phyloP scores from a whole-genome alignment of 345 rosid genomes.

The Citrus mangshanensis region DNA sequence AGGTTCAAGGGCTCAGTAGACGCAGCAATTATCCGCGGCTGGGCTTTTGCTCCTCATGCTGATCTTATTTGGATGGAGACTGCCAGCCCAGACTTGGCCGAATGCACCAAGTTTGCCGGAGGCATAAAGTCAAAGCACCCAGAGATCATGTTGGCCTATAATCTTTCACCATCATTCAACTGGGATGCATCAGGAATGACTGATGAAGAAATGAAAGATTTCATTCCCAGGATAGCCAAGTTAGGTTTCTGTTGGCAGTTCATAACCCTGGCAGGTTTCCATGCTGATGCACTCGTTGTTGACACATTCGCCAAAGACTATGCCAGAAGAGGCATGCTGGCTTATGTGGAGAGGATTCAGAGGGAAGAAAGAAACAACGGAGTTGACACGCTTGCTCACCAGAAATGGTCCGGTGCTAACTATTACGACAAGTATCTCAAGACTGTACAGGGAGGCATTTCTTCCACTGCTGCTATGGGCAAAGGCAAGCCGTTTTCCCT shows the following conservation, averaged over 20 bases:
- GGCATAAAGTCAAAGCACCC: conserved; percentile 71
- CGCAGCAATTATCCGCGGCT: conserved; percentile 83
- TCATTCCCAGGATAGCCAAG: conserved; percentile 78
- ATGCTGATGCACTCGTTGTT: conserved; percentile 79
- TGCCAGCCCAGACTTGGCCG: conserved; percentile 71
- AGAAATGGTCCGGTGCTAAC: conserved; percentile 98
- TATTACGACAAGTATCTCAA: conserved; percentile 84
- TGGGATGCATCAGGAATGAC: conserved; percentile 98
- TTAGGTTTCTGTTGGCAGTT: conserved; percentile 96
- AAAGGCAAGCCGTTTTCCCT: conserved; percentile 52
- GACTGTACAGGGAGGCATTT: conserved; percentile 91
- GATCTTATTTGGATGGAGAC: conserved; percentile 97
- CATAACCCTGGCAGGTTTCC: conserved; percentile 92
- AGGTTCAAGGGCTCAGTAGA: conserved; percentile 81
- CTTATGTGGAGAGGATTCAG: conserved; percentile 94
- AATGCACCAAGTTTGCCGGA: conserved; percentile 70
- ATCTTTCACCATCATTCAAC: conserved; percentile 91
- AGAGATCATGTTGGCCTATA: conserved; percentile 84
- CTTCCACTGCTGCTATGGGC: conserved; percentile 98
- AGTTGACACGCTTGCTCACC: conserved; percentile 93
- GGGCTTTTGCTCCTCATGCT: conserved; percentile 84
- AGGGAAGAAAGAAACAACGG: conserved; percentile 94
- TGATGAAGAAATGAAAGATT: conserved; percentile 75
- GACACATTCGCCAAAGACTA: conserved; percentile 85
- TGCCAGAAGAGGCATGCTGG: conserved; percentile 84